Conservation (phyloP, 345 rosid genomes). For the Raphanus sativus region DNA sequence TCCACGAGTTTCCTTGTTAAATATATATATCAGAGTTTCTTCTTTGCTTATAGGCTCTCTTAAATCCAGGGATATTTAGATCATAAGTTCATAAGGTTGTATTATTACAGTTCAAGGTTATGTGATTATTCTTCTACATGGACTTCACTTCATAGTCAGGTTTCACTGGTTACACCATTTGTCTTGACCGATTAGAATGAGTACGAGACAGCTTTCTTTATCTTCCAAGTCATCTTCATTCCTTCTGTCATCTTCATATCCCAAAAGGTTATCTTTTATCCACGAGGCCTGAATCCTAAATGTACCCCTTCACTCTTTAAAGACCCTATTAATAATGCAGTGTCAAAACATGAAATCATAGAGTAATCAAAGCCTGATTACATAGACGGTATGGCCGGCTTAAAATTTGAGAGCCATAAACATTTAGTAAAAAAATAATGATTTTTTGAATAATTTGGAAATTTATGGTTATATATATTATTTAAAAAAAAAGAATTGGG, state of each 20-base stretch:
- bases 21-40: conserved; percentile 10
- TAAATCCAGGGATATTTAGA: neutral
- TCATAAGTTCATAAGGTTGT: neutral
- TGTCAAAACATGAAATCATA: conserved; percentile 1
- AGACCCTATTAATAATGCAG: neutral
- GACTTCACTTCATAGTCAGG: neutral
- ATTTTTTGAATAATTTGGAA: neutral
- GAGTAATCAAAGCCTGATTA: neutral
- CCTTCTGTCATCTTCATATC: neutral
- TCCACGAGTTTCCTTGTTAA: conserved; percentile 1
- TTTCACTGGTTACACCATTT: neutral
- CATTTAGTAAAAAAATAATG: neutral
- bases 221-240: neutral
- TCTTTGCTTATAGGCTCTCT: conserved; percentile 2
- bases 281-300: neutral
- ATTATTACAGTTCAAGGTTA: neutral
- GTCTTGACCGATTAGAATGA: neutral
- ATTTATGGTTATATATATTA: neutral
- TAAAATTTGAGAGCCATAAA: neutral
- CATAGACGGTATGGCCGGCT: neutral
- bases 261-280: neutral
- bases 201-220: neutral
- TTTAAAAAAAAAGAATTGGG: neutral
- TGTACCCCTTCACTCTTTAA: neutral
- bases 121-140: neutral